Base-by-base conservation (phyloP, 345 rosid genomes). In the Syzygium jambos region DNA sequence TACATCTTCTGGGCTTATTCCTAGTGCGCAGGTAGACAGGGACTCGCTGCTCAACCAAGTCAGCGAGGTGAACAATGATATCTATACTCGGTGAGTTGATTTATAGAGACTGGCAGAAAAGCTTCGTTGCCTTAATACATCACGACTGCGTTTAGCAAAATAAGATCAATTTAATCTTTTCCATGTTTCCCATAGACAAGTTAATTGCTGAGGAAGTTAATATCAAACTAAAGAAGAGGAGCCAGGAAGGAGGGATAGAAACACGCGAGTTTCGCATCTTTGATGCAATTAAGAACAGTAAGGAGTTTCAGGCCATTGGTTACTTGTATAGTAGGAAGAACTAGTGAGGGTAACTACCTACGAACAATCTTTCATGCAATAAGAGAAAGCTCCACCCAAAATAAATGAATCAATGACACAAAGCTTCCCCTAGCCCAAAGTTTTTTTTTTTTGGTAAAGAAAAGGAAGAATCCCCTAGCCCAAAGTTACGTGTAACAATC, bases 1-100 rank as follows among this genome's bases (percentile, higher is more conserved):
- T 51, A 3, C 51, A 9, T 51, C 51, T 51, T 51, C 51, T 51
- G 9, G 51, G 51, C 51, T 51, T 51, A 51, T 11, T 51, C 51
- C 51, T 51, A 51, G 51, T 51, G 51, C 51, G 7, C 51, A 51
- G 56, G 23, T 19, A 95, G 98, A 61, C 59, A 21, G 15, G 59
- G 59, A 55, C 27, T 55, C 57, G 57, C 57, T 19, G 57, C 57
- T 54, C 57, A 7, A 54, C 57, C 57, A 54, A 19, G 7, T 59
- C 73, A 29, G 16, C 9, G 34, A 61, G 27, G 3, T 61, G 34
- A 61, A 27, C 8, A 3, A n/a, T 27, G 16, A 21, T 21, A 21
- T 14, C 34, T 27, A 59, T 59, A 12, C 65, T 59, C 30, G 29
- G 65, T 59, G 9, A 61, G 68, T 61, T 61, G 34, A 61, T 43